phyloP scores from a whole-genome alignment of 352 stramenopile genomes.

The Thalassiosira mediterranea region DNA sequence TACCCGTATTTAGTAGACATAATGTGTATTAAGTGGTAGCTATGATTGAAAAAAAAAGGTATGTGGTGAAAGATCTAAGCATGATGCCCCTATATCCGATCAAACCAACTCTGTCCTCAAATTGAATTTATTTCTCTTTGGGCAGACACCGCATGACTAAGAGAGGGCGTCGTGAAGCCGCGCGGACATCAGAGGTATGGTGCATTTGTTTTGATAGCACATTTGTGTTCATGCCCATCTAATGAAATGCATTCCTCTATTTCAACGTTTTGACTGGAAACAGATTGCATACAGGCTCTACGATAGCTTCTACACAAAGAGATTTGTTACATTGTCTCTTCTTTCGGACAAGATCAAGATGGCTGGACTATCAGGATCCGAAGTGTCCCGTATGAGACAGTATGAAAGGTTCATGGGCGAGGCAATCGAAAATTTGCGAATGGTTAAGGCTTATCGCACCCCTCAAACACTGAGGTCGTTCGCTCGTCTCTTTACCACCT shows the following conservation, averaged over 20 bases:
- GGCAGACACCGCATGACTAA: constrained; percentile 60
- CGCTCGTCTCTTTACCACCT: constrained; percentile 63
- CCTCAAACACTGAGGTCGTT: constrained; percentile 75
- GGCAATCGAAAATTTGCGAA: constrained; percentile 66
- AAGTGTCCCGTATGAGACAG: constrained; percentile 68
- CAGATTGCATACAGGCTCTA: constrained; percentile 63
- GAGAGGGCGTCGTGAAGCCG: constrained; percentile 51
- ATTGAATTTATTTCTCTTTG: too few relatives aligned
- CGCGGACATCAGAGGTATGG: constrained; percentile 43
- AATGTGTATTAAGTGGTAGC: too few relatives aligned
- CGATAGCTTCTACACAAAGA: constrained; percentile 54
- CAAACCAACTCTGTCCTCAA: too few relatives aligned
- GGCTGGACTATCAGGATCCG: constrained; percentile 57
- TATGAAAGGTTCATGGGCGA: constrained; percentile 66
- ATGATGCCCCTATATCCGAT: too few relatives aligned
- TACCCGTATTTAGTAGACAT: too few relatives aligned
- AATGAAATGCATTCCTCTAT: too few relatives aligned
- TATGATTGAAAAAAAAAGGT: too few relatives aligned
- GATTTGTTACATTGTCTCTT: constrained; percentile 49
- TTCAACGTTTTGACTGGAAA: neutral
- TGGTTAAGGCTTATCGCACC: constrained; percentile 79
- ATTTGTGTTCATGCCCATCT: too few relatives aligned
- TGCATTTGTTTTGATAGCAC: too few relatives aligned
- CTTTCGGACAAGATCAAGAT: constrained; percentile 66
- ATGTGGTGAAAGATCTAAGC: too few relatives aligned